phyloP scores from a whole-genome alignment of 352 stramenopile species.

The Pythium periplocum region DNA sequence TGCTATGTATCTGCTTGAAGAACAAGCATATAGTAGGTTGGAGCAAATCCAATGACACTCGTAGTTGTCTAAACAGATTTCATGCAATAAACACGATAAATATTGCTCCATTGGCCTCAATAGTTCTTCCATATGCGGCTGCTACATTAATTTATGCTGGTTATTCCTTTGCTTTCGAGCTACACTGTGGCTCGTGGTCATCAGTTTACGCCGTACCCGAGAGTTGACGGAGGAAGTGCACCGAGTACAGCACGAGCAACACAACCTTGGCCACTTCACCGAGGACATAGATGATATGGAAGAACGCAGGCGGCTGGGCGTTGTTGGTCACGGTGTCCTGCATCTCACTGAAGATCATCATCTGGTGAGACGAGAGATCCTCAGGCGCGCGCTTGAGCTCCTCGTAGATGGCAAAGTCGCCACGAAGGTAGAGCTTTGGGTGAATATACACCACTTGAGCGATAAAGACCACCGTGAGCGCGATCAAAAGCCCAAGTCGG shows the following conservation, averaged over 20 bases:
- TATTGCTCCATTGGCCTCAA: too few species aligned
- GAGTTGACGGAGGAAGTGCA: slow-evolving; percentile 45
- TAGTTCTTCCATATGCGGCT: too few species aligned
- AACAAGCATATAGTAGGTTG: too few species aligned
- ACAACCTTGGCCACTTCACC: slow-evolving; percentile 42
- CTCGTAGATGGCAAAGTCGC: slow-evolving; percentile 49
- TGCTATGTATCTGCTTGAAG: too few species aligned
- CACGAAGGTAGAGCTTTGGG: slow-evolving; percentile 45
- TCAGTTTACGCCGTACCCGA: slow-evolving; percentile 7
- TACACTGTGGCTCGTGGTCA: too few species aligned
- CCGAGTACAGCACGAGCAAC: slow-evolving; percentile 36
- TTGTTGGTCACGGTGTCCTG: slow-evolving; percentile 39
- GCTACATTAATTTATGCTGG: too few species aligned
- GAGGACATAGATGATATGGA: slow-evolving; percentile 45
- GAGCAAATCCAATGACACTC: too few species aligned
- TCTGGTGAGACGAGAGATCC: slow-evolving; percentile 54
- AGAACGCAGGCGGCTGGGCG: slow-evolving; percentile 25
- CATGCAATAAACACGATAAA: too few species aligned
- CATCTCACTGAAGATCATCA: slow-evolving; percentile 51
- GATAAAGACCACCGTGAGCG: slow-evolving; percentile 28
- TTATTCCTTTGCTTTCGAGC: too few species aligned
- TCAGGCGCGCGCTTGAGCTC: slow-evolving; percentile 45
- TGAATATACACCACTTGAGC: slow-evolving; percentile 41
- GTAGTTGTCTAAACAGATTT: too few species aligned
- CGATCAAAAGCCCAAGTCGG: slow-evolving; percentile 23